Base-by-base conservation (phyloP, 192 early-diverging fungal genomes). In the Lobosporangium transversale region DNA sequence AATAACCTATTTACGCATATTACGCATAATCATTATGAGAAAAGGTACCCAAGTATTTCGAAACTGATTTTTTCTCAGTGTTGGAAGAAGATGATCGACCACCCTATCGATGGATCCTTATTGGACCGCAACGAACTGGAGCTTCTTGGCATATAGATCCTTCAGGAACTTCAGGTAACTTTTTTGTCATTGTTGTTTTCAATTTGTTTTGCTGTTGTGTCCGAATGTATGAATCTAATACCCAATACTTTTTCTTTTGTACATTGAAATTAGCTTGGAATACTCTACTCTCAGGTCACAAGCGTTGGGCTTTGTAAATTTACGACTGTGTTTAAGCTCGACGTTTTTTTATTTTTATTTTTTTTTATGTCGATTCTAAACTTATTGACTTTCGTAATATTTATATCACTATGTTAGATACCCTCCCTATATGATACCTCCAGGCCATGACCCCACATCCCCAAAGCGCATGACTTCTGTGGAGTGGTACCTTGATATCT, bases 241-340 rank as follows among this genome's bases (percentile, higher is more conserved):
- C 6, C 1, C 3, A 20, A 29, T 8, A 15, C 0, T 0, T 18
- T 20, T 3, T 31, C 30, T 27, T 30, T 23, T 36, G 17, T 17
- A 29, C 36, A 15, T 4, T 21, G n/a, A 15, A 21, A 3, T 20
- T 51, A 73, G 81, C 81, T 24, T 84, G 83, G 83, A 84, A 84
- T 32, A 82, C 82, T 6, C 50, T 84, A 1, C 45, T 84, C 0
- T 58, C 56, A 31, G 83, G 83, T 37, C 68, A 82, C 30, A 84
- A 84, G 31, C 80, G 81, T n/a, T 84, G 83, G 83, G 81, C 81
- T 33, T 55, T 84, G 81, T 84, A 84, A 42, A 70, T 58, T 5
- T 24, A 9, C 12, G 6, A 35, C 30, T n/a, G n/a, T n/a, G n/a
- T n/a, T n/a, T n/a, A n/a, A n/a, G n/a, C n/a, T n/a, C n/a, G n/a